Evolutionary conservation across 2,329 filamentous ascomycete species (phyloP), one percentile per base, ranked within the genome.

Genomic region (Penicillium concentricum): DNA sequence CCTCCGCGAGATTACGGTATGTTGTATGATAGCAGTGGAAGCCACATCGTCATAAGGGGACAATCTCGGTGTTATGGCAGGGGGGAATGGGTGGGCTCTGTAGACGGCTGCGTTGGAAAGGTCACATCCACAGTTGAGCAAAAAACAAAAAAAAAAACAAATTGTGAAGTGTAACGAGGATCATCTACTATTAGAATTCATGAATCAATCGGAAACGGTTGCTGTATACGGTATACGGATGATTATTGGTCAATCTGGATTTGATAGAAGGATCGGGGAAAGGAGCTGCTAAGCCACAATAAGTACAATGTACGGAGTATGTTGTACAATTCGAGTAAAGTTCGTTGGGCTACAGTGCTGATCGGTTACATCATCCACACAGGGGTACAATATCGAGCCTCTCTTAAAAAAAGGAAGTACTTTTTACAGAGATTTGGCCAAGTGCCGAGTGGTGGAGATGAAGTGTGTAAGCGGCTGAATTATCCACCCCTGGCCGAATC

Each of bases 21-120:
- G 6, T 1, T 30, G 16, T 16, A 9, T 35, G 3, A 9, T 30
- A 32, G 12, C 6, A 9, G 15, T 45, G 7, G 39, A 47, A 57
- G 54, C 46, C 54, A 59, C 50, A 1, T 2, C 46, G 54, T 59
- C 57, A 59, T 48, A 20, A 8, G 20, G 26, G 24, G 44, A 51
- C 41, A 32, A 30, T 51, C 30, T 51, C 24, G 49, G 34, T 42
- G 16, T 24, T 34, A 30, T 37, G 30, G 34, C 45, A 57, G 16
- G 28, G 35, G 20, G 7, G 7, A 8, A 43, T 34, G 18, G n/a
- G 10, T 18, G 24, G 5, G 32, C 22, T 18, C 7, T 28, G 26
- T 9, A 20, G 18, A 42, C 26, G 32, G 49, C 20, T 37, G 30
- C 24, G 26, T 46, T 47, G 22, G 28, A 30, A 57, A 54, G 10